Evolutionary conservation across 805 yeast species (phyloP).

Genomic region (Barnettozyma sucrosica): DNA sequence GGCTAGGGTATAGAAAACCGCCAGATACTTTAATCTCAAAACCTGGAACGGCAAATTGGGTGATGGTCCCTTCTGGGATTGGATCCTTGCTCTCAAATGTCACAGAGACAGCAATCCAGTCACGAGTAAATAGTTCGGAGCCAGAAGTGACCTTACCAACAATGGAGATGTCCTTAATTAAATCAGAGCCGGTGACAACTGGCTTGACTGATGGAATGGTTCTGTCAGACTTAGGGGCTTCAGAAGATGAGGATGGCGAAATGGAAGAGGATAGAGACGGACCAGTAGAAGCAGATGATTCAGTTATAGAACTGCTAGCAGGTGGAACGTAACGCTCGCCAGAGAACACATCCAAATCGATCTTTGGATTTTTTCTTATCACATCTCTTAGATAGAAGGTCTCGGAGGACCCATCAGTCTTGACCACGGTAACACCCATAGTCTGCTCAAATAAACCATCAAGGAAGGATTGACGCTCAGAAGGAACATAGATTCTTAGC

Average conservation of each 20-base stretch:
- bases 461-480: not conserved
- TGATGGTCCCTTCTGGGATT: constrained; percentile 4
- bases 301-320: too few species aligned
- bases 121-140: not conserved
- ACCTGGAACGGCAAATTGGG: constrained; percentile 8
- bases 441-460: not conserved
- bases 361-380: not conserved
- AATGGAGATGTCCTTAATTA: constrained; percentile 3
- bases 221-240: not conserved
- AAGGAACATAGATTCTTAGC: not conserved
- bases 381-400: not conserved
- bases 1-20: too few species aligned
- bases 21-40: not conserved
- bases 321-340: not conserved
- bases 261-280: not conserved
- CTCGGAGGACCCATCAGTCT: not conserved
- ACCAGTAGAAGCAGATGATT: not conserved
- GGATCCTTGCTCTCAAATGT: constrained; percentile 1
- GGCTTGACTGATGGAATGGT: constrained; percentile 4
- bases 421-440: not conserved
- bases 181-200: constrained; percentile 6
- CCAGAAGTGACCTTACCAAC: constrained; percentile 2
- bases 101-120: constrained; percentile 7
- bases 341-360: not conserved
- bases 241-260: not conserved